A percentile compares a stretch with the other conserved stretches of the same genome.
Evolutionary conservation across 2,329 filamentous ascomycete species (phyloP).

Genomic region (Madurella fahalii): DNA sequence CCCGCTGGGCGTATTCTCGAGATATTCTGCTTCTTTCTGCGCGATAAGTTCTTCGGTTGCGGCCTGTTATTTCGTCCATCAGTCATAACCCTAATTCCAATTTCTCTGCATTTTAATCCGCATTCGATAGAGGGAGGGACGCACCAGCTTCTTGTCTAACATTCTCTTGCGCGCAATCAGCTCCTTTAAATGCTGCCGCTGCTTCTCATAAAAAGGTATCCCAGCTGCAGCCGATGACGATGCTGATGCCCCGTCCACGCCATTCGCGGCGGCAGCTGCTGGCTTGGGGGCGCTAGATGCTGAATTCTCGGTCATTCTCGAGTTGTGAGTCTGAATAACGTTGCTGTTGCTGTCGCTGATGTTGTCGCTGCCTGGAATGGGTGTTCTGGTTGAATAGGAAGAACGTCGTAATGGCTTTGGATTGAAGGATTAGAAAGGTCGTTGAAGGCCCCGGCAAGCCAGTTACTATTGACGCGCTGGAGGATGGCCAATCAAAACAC

Average conservation of each 20-base stretch:
- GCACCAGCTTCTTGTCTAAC: constrained; percentile 39
- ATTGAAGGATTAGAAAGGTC: too few species aligned
- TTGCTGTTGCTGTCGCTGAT: neutral
- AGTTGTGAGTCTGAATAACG: too few species aligned
- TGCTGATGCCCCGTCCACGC: constrained; percentile 1
- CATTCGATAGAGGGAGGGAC: constrained; percentile 11
- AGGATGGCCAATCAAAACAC: neutral
- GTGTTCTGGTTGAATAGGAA: neutral
- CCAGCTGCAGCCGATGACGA: constrained; percentile 39
- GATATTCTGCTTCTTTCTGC: constrained; percentile 78
- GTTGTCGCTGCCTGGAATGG: too few species aligned
- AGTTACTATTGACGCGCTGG: neutral
- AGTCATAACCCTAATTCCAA: neutral
- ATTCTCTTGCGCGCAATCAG: constrained; percentile 62
- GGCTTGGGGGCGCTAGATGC: neutral
- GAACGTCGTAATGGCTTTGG: too few species aligned
- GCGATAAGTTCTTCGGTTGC: constrained; percentile 71
- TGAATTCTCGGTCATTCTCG: constrained; percentile 7
- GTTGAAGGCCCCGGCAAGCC: neutral
- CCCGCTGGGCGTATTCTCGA: constrained; percentile 82
- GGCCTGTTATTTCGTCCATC: constrained; percentile 18
- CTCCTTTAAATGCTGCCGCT: constrained; percentile 62
- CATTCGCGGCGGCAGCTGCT: constrained; percentile 1
- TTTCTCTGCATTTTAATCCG: neutral
- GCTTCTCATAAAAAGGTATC: constrained; percentile 67